phyloP scores from a whole-genome alignment of 1,284 basidiomycete species.

The Cutaneotrichosporon dermatis region DNA sequence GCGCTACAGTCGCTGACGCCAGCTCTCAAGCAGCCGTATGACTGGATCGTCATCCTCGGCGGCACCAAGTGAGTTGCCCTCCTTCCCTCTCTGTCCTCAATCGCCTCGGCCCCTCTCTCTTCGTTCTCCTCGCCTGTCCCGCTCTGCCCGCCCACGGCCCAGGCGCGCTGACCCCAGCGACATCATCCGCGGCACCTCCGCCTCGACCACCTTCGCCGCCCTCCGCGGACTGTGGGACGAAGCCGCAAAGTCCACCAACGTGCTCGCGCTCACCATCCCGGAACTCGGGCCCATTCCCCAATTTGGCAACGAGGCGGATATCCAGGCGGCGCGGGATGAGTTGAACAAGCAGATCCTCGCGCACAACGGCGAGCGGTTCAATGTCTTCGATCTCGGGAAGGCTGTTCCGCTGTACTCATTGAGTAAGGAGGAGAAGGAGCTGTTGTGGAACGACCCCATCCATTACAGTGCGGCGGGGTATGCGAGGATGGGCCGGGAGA shows the following conservation, averaged over 20 bases:
- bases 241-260: too few relatives aligned
- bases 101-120: background rate
- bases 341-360: constrained; percentile 1
- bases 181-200: too few relatives aligned
- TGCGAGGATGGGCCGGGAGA: constrained; percentile 5
- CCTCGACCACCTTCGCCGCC: too few relatives aligned
- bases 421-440: background rate
- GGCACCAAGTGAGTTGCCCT: constrained; percentile 7
- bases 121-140: too few relatives aligned
- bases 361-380: background rate
- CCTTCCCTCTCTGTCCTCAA: constrained; percentile 1
- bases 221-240: too few relatives aligned
- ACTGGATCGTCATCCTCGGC: constrained; percentile 10
- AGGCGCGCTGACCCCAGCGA: too few relatives aligned
- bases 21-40: background rate
- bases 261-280: constrained; percentile 4
- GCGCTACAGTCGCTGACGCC: background rate
- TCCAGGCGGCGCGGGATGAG: background rate
- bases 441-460: constrained; percentile 10
- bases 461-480: constrained; percentile 6
- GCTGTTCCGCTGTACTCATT: constrained; percentile 6
- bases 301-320: too few relatives aligned
- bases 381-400: constrained; percentile 1
- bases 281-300: background rate
- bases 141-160: too few relatives aligned